Conservation (phyloP, 1,284 basidiomycete species). For the Sporisorium reilianum region DNA sequence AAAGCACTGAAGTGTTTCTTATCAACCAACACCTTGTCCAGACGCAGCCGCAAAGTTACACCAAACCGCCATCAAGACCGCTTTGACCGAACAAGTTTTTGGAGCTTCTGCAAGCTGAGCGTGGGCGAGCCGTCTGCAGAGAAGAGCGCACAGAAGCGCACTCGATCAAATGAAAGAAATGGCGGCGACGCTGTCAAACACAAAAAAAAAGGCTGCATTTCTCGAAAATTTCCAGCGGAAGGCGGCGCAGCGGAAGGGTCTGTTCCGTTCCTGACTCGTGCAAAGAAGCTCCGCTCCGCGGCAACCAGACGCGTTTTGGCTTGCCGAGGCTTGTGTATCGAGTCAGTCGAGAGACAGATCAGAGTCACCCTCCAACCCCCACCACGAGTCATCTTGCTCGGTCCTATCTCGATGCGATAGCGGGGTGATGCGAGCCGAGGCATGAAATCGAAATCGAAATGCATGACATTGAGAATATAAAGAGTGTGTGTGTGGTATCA, state of each 20-base stretch:
- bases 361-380: neutral
- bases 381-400: constrained; percentile 17
- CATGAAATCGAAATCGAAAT: neutral
- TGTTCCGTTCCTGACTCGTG: constrained; percentile 27
- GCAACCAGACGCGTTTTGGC: neutral
- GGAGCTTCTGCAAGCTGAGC: too few relatives aligned
- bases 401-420: neutral
- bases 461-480: neutral
- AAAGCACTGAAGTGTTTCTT: neutral
- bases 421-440: neutral
- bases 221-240: neutral
- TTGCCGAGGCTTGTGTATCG: neutral
- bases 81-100: neutral
- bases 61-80: too few relatives aligned
- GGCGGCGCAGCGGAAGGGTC: constrained; percentile 7
- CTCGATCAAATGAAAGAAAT: too few relatives aligned
- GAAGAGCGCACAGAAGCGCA: too few relatives aligned
- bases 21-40: constrained; percentile 1
- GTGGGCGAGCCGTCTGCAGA: too few relatives aligned
- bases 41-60: too few relatives aligned
- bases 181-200: too few relatives aligned
- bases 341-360: constrained; percentile 2
- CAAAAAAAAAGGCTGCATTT: neutral
- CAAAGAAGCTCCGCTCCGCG: constrained; percentile 17
- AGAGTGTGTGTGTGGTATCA: constrained; percentile 1